Evolutionary conservation across 768 basidiomycete species (phyloP), one percentile per base, ranked within the genome.

Genomic region (Tylopilus subfusipes): DNA sequence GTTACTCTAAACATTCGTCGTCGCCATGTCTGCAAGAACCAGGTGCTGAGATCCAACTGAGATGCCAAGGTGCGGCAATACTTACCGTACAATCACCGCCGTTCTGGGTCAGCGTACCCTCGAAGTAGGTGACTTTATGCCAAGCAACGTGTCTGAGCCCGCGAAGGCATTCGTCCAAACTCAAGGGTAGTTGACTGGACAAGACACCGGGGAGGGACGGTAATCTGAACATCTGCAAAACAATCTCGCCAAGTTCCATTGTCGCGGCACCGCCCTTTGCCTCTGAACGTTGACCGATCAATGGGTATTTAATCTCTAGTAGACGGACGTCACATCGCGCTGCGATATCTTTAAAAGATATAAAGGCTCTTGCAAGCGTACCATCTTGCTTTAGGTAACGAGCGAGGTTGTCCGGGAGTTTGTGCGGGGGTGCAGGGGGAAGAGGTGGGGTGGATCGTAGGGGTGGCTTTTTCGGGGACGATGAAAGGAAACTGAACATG

Each of bases 81-180:
- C 90, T 67, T 72, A 97, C 95, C 57, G 75, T 78, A 68, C 94
- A 97, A 67, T 96, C 96, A 11, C 95, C 96, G 16, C 96, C 96
- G 58, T 79, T 83, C 75, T 98, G 96, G 14, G 96, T 98, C 59
- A 98, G 71, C 0, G 84, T 86, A 25, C 96, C 93, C 70, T 97
- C 90, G 72, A 90, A 92, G 72, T 96, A 95, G 21, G 93, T 91
- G 59, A 88, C 82, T 74, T 95, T 94, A 65, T 96, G 93, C 94
- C 93, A 97, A 34, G 88, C 86, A 52, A 93, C 85, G 63, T 95
- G 88, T 55, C 91, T 77, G 59, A 98, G 75, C 1, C 96, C 95
- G 14, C 90, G 82, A 62, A 87, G 80, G 63, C 92, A 95, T 64
- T 98, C 96, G 51, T 98, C 95, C 62, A 98, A 75, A 64, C 91